A percentile compares a stretch with the other conserved stretches of the same genome.
Evolutionary conservation across 768 basidiomycete species (phyloP).

Genomic region (Cystobasidium tubakii): DNA sequence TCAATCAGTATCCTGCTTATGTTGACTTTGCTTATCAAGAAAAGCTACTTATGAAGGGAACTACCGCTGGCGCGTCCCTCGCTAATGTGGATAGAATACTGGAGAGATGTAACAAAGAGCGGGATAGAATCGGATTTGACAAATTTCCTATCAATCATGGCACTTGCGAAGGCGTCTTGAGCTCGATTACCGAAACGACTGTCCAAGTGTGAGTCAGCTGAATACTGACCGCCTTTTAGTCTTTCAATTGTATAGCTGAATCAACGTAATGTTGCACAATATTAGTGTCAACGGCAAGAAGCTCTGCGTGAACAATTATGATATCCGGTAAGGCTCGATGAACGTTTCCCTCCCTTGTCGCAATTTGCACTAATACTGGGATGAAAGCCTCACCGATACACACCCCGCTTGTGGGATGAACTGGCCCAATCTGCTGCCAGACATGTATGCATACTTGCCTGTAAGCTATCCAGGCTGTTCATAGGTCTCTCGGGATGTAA

Average conservation of each 20-base stretch:
- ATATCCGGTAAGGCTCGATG: conserved; percentile 60
- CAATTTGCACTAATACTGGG: no score
- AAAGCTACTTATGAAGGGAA: conserved; percentile 58
- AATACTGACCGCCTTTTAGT: no score
- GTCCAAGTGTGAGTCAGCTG: conserved; percentile 49
- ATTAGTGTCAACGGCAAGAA: conserved; percentile 61
- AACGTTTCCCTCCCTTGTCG: not conserved
- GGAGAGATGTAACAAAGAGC: conserved; percentile 58
- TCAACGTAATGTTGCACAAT: not conserved
- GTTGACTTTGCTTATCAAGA: conserved; percentile 76
- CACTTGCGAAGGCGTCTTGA: conserved; percentile 61
- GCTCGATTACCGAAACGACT: conserved; percentile 49
- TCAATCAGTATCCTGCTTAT: conserved; percentile 80
- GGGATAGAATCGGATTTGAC: conserved; percentile 48
- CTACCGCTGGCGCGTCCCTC: conserved; percentile 64
- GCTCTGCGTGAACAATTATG: conserved; percentile 90
- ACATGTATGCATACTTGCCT: conserved; percentile 69
- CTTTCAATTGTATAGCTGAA: no score
- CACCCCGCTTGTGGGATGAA: conserved; percentile 91
- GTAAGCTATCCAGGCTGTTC: conserved; percentile 55
- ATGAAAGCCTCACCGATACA: conserved; percentile 60
- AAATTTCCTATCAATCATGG: conserved; percentile 54
- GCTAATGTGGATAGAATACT: conserved; percentile 58
- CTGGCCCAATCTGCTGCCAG: conserved; percentile 82
- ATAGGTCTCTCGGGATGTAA: no score